Evolutionary conservation across 441 rosid species (phyloP), one percentile per base, ranked within the genome.

Genomic region (Theobroma grandiflorum): DNA sequence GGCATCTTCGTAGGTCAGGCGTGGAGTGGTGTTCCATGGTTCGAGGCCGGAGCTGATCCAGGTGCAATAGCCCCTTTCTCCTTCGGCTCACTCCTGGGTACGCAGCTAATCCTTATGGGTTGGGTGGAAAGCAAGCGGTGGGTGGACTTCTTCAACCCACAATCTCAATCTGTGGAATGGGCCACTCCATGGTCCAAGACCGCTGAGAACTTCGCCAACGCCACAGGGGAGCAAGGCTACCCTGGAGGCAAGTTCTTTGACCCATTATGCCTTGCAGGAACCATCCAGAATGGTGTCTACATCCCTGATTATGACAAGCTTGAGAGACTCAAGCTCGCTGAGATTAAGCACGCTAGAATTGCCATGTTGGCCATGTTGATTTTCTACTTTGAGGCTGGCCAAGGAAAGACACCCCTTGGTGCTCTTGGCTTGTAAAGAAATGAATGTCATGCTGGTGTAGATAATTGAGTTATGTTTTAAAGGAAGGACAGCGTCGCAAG

Each of bases 81-180:
- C 0, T 96, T 96, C 45, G 99, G 99, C 0, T 58, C 98, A 0
- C 93, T 92, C 12, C 85, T 93, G 6, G 99, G 96, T 0, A 96
- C 98, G 33, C 98, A 96, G 58, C 88, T 96, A 70, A 42, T 96
- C 35, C 96, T 96, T 40, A 96, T 96, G 99, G 99, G 98, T 1
- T 96, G 99, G 99, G 99, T 96, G 3, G 99, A 96, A 90, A 94
- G 98, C 93, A 96, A 96, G 82, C 67, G 98, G 1, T 94, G 99
- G 98, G 98, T 92, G 0, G 99, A 96, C 70, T 96, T 94, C 90
- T 94, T 94, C 90, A 88, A 91, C 88, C 99, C 97, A 3, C 90
- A 94, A 50, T 96, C 99, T 0, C 99, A 96, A 58, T 90, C 98
- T 0, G 92, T 96, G 42, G 98, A 94, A 59, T 94, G 99, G 99